Evolutionary conservation across 768 basidiomycete species (phyloP).

Genomic region (Hygrocybe coccinea): DNA sequence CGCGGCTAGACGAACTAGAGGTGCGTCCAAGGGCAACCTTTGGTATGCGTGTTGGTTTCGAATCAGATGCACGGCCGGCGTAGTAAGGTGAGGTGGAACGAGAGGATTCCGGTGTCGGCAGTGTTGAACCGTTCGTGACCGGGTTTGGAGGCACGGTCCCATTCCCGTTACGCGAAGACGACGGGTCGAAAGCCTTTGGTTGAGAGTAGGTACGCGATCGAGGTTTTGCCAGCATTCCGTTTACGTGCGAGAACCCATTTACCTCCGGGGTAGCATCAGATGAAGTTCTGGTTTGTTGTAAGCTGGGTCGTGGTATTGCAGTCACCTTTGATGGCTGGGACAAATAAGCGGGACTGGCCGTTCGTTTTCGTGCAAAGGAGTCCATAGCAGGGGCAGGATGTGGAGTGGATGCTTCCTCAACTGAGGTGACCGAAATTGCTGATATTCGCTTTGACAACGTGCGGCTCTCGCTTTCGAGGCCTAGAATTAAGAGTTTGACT

Average conservation of each 20-base stretch:
- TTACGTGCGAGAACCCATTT: slow-evolving; percentile 25
- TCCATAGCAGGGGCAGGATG: slow-evolving; percentile 32
- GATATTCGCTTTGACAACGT: slow-evolving; percentile 75
- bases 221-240: slow-evolving; percentile 29
- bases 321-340: slow-evolving; percentile 5
- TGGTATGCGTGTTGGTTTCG: slow-evolving; percentile 50
- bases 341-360: slow-evolving; percentile 6
- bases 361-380: slow-evolving; percentile 16
- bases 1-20: slow-evolving; percentile 18
- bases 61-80: slow-evolving; percentile 29
- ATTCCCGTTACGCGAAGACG: slow-evolving; percentile 25
- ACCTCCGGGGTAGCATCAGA: not conserved
- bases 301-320: slow-evolving; percentile 8
- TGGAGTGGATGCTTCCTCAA: slow-evolving; percentile 46
- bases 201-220: slow-evolving; percentile 65
- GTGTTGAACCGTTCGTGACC: slow-evolving; percentile 17
- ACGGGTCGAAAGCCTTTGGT: slow-evolving; percentile 44
- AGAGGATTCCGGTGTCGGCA: slow-evolving; percentile 30
- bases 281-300: slow-evolving; percentile 6
- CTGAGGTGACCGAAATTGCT: slow-evolving; percentile 59
- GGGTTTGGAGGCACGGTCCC: slow-evolving; percentile 9
- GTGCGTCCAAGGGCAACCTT: slow-evolving; percentile 28
- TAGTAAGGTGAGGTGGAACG: slow-evolving; percentile 40
- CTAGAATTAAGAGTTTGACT: slow-evolving; percentile 35
- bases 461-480: slow-evolving; percentile 75